These are phyloP conservation scores for Carpinus fangiana DNA, from an alignment of 306 rosid species.

Conservation along the genomic window DNA sequence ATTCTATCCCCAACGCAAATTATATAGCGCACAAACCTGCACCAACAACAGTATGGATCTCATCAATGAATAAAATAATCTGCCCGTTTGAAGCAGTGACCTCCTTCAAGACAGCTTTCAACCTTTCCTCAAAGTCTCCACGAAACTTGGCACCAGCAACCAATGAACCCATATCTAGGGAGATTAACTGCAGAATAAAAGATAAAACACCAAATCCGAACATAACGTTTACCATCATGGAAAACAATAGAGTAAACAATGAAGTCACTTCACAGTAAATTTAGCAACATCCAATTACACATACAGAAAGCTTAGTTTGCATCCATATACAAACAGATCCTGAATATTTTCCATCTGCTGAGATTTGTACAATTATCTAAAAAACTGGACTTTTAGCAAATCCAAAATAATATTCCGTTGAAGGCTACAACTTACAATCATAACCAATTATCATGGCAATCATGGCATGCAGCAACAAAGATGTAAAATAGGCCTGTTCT, in stretches of 20 bases:
- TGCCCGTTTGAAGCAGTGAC: conserved; percentile 93
- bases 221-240: conserved; percentile 9
- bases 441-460: neutral
- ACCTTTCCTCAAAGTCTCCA: conserved; percentile 95
- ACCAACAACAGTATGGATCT: conserved; percentile 97
- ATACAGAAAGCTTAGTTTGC: neutral
- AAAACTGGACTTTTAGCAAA: neutral
- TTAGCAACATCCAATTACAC: neutral
- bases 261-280: neutral
- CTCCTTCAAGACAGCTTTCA: conserved; percentile 95
- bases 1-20: conserved; percentile 5
- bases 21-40: conserved; percentile 66
- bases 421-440: neutral
- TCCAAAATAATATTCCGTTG: too few species aligned
- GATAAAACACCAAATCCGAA: conserved; percentile 15
- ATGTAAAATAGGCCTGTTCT: neutral
- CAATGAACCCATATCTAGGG: conserved; percentile 94
- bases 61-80: conserved; percentile 91
- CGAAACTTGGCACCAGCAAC: conserved; percentile 96
- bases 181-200: conserved; percentile 65
- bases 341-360: neutral
- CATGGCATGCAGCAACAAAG: neutral
- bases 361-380: neutral
- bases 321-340: neutral
- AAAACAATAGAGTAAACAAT: conserved; percentile 1